These are phyloP conservation scores for Endothia cerciana DNA, from an alignment of 2,329 filamentous ascomycete genomes.

Conservation along the genomic window DNA sequence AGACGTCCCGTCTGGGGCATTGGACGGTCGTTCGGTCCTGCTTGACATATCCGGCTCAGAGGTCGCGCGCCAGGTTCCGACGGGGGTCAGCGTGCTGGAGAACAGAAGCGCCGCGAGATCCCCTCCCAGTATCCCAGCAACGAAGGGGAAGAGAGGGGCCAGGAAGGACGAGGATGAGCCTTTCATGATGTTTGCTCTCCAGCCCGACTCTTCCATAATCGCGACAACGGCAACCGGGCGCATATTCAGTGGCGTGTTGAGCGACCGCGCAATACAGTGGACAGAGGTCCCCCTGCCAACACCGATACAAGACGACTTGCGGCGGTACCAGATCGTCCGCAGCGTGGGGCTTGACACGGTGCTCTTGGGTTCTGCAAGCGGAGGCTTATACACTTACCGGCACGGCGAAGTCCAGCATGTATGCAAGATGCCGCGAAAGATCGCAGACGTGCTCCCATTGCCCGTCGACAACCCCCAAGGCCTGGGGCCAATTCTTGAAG, in stretches of 20 bases:
- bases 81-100: not conserved
- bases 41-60: not conserved
- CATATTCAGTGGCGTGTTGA: conserved; percentile 53
- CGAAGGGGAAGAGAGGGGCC: not conserved
- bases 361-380: conserved; percentile 54
- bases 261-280: conserved; percentile 43
- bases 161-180: conserved; percentile 20
- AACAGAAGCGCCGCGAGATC: not conserved
- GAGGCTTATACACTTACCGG: conserved; percentile 51
- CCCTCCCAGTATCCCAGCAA: not conserved
- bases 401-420: conserved; percentile 41
- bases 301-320: conserved; percentile 43
- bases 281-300: conserved; percentile 44
- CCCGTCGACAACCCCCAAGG: conserved; percentile 21
- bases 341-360: conserved; percentile 44
- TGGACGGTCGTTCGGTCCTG: conserved; percentile 3
- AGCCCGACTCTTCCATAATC: conserved; percentile 56
- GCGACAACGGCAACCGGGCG: conserved; percentile 64
- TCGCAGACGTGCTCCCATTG: conserved; percentile 55
- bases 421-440: conserved; percentile 49
- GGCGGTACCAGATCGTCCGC: conserved; percentile 52
- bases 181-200: conserved; percentile 60
- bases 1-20: conserved; percentile 15
- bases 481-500: not conserved
- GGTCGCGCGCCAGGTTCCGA: not conserved